Evolutionary conservation across 2,329 filamentous ascomycete genomes (phyloP), one percentile per base, ranked within the genome.

Genomic region (Diaporthe humulicola): DNA sequence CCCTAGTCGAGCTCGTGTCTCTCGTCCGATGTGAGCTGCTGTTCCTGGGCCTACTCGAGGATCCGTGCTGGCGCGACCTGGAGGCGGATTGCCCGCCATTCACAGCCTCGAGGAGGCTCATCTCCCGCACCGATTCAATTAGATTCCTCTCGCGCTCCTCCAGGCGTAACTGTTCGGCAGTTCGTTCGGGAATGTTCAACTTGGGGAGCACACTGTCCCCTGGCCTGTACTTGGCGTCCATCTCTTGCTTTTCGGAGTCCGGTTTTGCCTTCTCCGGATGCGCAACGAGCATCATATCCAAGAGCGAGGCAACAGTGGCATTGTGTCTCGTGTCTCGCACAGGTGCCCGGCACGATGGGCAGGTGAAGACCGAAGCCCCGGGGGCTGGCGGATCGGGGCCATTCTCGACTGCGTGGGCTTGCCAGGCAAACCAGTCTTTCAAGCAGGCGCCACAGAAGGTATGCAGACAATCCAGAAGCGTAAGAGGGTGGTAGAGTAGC

Each of bases 361-460:
- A 99, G 60, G 95, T 98, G 83, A 95, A 98, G 81, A 89, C 81
- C 77, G 85, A 79, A 80, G 87, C 76, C 79, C 88, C 80, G 78
- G 88, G 81, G 71, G 86, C 78, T 77, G 90, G 87, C 56, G 87
- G 85, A 15, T 85, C 85, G 17, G 88, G 88, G 2, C 85, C 84
- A 74, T 83, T 85, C 77, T 89, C 89, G 57, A 89, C 89, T 19
- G 88, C 87, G 40, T 88, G 87, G 50, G 92, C 92, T 83, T 98
- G 95, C 84, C 92, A 97, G 77, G 88, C 87, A 82, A 98, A 99
- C 97, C 97, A 99, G 86, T 98, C 95, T 84, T 98, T 98, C 75
- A 98, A 84, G 82, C 97, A 99, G 52, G 94, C 94, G 77, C 96
- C 97, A 87, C 97, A 99, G 84, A 97, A 99, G 60, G 96, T 98